Evolutionary conservation across 176 grass and related monocot species (phyloP).

Genomic region (Saccharum spontaneum): DNA sequence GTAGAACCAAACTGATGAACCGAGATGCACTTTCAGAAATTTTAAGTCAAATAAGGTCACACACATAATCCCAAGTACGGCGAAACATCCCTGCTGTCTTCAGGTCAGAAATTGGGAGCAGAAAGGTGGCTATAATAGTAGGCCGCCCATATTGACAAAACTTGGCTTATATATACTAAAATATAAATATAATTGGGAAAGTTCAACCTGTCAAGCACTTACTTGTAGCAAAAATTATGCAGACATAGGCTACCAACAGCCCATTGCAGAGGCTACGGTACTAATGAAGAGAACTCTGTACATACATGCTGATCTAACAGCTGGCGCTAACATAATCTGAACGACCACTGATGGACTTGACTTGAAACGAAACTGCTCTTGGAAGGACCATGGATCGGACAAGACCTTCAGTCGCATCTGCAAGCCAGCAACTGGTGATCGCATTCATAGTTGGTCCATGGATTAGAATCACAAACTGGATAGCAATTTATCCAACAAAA

Average conservation of each 20-base stretch:
- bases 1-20: background rate
- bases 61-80: background rate
- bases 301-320: conserved; percentile 28
- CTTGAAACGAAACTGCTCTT: background rate
- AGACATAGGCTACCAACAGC: conserved; percentile 10
- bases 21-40: background rate
- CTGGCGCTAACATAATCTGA: background rate
- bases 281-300: conserved; percentile 18
- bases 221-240: conserved; percentile 18
- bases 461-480: background rate
- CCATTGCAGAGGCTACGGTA: conserved; percentile 12
- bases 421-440: background rate
- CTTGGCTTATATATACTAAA: background rate
- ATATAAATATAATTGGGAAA: background rate
- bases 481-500: background rate
- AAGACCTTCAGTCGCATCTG: background rate
- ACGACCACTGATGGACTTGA: background rate
- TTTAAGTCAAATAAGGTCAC: background rate
- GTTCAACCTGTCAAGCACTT: background rate
- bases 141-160: background rate
- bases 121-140: background rate
- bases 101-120: background rate
- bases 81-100: background rate
- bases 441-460: background rate
- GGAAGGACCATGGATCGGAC: background rate